Percentiles rank a stretch among this genome's conserved stretches.
Evolutionary conservation across 2,329 filamentous ascomycete genomes (phyloP).

Genomic region (Monosporascus sp.): DNA sequence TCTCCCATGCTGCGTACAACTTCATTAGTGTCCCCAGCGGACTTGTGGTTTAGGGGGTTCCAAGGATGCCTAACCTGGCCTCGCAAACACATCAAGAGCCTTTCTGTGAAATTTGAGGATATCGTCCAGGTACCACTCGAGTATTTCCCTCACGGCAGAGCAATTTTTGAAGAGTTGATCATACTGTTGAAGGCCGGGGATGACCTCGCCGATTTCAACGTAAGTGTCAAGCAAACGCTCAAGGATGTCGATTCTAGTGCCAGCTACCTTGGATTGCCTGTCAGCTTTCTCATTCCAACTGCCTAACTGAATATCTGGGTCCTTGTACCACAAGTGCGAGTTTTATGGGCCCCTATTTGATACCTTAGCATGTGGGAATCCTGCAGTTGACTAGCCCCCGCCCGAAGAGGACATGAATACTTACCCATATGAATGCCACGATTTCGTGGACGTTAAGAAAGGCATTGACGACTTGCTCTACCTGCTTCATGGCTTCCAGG

Average conservation of each 20-base stretch:
- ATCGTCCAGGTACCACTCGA: conserved; percentile 16
- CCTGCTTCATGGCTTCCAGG: conserved; percentile 15
- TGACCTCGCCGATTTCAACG: conserved; percentile 16
- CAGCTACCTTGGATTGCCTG: conserved; percentile 3
- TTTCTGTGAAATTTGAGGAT: conserved; percentile 16
- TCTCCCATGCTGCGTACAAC: conserved; percentile 8
- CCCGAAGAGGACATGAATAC: background rate
- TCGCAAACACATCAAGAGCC: conserved; percentile 12
- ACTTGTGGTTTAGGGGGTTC: background rate
- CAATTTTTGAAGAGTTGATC: conserved; percentile 8
- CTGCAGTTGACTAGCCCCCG: background rate
- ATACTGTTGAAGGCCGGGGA: conserved; percentile 14
- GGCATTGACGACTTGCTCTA: conserved; percentile 14
- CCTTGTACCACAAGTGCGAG: conserved; percentile 5
- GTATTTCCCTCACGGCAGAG: conserved; percentile 6
- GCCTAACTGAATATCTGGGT: background rate
- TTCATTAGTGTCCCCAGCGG: background rate
- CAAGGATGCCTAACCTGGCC: conserved; percentile 6
- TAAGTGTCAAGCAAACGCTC: conserved; percentile 16
- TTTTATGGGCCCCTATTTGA: conserved; percentile 7
- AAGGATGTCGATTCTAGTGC: conserved; percentile 6
- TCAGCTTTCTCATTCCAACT: background rate
- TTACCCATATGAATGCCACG: conserved; percentile 18
- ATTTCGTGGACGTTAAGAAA: conserved; percentile 15
- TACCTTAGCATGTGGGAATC: too few relatives aligned